Conservation (phyloP, 257 asterid species). For the Buddleja alternifolia region DNA sequence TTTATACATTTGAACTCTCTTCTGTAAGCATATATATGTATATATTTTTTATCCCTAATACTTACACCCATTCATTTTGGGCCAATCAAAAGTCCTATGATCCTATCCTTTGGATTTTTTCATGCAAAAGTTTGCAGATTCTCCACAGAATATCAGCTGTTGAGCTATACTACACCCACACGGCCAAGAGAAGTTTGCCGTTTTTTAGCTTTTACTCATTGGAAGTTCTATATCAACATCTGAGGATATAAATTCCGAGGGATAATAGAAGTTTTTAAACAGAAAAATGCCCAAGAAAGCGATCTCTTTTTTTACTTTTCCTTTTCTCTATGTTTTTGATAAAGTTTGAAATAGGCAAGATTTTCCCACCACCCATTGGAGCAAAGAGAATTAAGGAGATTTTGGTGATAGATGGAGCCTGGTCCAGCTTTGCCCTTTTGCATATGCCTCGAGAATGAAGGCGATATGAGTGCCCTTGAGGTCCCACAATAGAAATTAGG, state of each 20-base stretch:
- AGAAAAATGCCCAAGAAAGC: slow-evolving; percentile 32
- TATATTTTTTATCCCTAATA: neutral
- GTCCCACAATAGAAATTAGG: neutral
- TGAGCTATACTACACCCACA: slow-evolving; percentile 19
- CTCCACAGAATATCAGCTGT: neutral
- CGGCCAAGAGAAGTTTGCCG: slow-evolving; percentile 24
- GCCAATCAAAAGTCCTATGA: no score
- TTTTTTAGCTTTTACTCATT: slow-evolving; percentile 20
- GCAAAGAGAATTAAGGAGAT: slow-evolving; percentile 43
- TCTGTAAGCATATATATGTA: no score
- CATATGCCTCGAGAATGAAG: slow-evolving; percentile 31
- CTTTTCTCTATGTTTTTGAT: slow-evolving; percentile 2
- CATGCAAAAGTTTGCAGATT: slow-evolving; percentile 19
- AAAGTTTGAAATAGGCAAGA: slow-evolving; percentile 26
- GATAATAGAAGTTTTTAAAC: neutral
- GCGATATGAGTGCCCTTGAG: slow-evolving; percentile 1
- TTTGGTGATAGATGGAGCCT: slow-evolving; percentile 30
- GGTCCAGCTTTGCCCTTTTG: slow-evolving; percentile 28
- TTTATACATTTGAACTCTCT: neutral
- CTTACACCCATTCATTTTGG: neutral
- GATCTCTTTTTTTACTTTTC: slow-evolving; percentile 22
- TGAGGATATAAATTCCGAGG: slow-evolving; percentile 8
- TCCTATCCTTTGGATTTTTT: no score
- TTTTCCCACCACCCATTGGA: slow-evolving; percentile 36
- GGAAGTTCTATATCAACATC: slow-evolving; percentile 27